Evolutionary conservation across 2,329 filamentous ascomycete genomes (phyloP), one percentile per base, ranked within the genome.

Genomic region (Hymenoscyphus scutula): DNA sequence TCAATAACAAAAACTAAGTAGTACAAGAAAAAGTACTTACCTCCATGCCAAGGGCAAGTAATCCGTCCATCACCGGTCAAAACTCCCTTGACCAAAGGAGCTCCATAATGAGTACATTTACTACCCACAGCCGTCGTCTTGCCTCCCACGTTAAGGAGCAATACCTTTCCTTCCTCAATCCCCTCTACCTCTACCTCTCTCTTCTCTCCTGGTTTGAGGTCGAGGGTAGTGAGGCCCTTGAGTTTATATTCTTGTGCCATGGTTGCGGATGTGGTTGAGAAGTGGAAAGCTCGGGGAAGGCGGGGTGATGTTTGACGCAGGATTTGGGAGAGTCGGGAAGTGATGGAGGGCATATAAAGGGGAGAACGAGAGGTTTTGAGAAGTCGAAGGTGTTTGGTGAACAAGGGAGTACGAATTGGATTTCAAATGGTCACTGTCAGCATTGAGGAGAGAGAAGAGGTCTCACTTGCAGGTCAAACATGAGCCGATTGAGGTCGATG

Each of bases 41-140:
- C 92, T 79, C 94, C 94, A 75, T 98, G 94, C 95, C 95, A 98
- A 3, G 94, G 92, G 75, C 95, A 99, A 6, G 91, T 97, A 65
- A 99, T 77, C 58, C 92, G 84, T 5, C 95, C 95, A 69, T 90
- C 88, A 2, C 86, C 85, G 7, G 91, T 91, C 66, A 99, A 78
- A 7, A 98, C 88, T 60, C 95, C 95, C 69, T 94, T 92, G 59
- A 87, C 86, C 67, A 99, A 78, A 15, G 95, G 95, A 48, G 94
- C 95, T 37, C 95, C 94, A 74, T 96, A 98, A 78, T 98, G 94
- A 10, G 87, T 90, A 75, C 95, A 99, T 69, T 89, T 95, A 45
- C 91, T 80, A 38, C 90, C 92, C 38, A 96, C 76, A 32, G 93
- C 95, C 74, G 93, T 88, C 17, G 94, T 80, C 69, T 89, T 85